Conservation (phyloP, 805 yeast species). For the Phaffomyces antillensis region DNA sequence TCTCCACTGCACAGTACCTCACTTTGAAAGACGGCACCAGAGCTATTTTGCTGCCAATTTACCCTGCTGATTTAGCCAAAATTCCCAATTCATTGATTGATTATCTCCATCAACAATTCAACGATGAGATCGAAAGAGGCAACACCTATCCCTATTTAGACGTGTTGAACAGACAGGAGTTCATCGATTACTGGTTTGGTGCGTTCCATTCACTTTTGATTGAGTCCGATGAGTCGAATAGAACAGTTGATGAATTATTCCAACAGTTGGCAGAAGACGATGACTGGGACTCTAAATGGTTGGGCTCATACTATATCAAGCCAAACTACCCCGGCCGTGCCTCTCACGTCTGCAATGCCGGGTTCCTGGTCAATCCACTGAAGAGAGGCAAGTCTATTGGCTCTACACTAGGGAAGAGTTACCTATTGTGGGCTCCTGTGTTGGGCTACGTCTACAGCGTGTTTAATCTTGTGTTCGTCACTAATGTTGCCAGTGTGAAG, state of each 20-base stretch:
- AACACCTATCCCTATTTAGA: conserved; percentile 62
- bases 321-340: conserved; percentile 85
- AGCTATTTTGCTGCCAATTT: conserved; percentile 60
- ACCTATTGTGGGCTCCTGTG: conserved; percentile 64
- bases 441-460: conserved; percentile 80
- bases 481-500: conserved; percentile 64
- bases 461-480: conserved; percentile 79
- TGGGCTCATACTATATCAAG: conserved; percentile 76
- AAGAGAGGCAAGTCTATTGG: conserved; percentile 69
- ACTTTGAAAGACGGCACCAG: conserved; percentile 34
- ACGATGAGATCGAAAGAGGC: conserved; percentile 64
- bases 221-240: conserved; percentile 28
- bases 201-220: conserved; percentile 61
- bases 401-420: conserved; percentile 56
- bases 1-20: conserved; percentile 29
- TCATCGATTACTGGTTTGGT: conserved; percentile 58
- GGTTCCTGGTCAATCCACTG: conserved; percentile 59
- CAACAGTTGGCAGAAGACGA: neutral
- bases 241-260: conserved; percentile 16
- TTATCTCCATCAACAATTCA: conserved; percentile 45
- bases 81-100: conserved; percentile 46
- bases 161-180: conserved; percentile 38
- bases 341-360: conserved; percentile 84
- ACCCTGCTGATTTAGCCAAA: conserved; percentile 29
- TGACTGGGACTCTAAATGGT: conserved; percentile 40